Evolutionary conservation across 768 basidiomycete genomes (phyloP), one percentile per base, ranked within the genome.

Genomic region (Podaxis carcinomalis): DNA sequence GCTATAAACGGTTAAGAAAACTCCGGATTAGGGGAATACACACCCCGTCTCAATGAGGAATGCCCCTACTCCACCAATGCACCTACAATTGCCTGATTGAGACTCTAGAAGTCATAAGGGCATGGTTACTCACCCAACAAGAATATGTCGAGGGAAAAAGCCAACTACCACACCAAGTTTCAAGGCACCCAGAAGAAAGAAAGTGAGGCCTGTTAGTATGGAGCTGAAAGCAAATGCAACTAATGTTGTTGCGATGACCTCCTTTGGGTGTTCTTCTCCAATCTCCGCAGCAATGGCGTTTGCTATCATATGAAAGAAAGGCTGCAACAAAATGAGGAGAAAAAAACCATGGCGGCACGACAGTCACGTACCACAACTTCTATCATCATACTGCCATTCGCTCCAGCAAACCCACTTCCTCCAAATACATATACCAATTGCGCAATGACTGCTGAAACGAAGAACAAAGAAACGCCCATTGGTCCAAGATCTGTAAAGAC

Each of bases 341-440:
- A 10, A 32, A 44, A 44, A 60, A 50, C 23, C 6, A 28, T 49
- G 50, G 6, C 56, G 44, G 37, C 37, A 51, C 51, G 56, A 37
- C 46, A 59, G 60, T 9, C 53, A 82, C 88, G 47, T 70, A 93
- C 91, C 65, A 98, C 95, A 10, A 95, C 93, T 74, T 98, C 96
- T 63, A 99, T 98, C 94, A 98, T 97, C 94, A 95, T 94, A 64
- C 91, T 93, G 5, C 92, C 93, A 73, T 93, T 95, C 1, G 89
- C 93, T 53, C 92, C 92, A 7, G 86, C 86, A 71, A 99, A 97
- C 23, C 87, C 88, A 65, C 90, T 94, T 3, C 92, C 96, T 4
- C 94, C 95, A 7, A 88, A 72, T 1, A 90, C 88, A 72, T 93
- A 98, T 0, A 89, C 83, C 23, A 97, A 74, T 69, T 98, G 96